A percentile compares a stretch with the other conserved stretches of the same genome.
Conservation (phyloP, 768 basidiomycete genomes). For the Neoboletus brunneissimus region DNA sequence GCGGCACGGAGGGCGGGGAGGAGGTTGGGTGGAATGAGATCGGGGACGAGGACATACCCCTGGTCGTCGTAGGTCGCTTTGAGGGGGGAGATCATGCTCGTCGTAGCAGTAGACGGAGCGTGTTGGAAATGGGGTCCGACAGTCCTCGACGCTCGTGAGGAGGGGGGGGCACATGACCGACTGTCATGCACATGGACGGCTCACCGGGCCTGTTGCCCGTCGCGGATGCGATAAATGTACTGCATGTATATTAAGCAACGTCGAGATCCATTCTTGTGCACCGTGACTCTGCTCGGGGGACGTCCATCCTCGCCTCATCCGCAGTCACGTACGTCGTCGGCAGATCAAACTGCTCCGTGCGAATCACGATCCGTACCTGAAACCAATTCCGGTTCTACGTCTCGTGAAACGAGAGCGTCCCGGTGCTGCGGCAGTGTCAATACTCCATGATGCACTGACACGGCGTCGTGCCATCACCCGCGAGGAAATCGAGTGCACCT, state of each 20-base stretch:
- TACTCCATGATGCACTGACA: too few relatives aligned
- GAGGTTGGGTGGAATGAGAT: constrained; percentile 45
- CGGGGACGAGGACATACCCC: constrained; percentile 64
- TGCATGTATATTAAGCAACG: not conserved
- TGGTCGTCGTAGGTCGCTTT: constrained; percentile 56
- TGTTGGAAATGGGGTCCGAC: not conserved
- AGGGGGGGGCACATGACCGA: not conserved
- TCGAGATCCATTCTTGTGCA: not conserved
- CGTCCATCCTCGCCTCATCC: too few relatives aligned
- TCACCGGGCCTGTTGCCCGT: not conserved
- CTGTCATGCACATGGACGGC: not conserved
- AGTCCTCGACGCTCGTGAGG: not conserved
- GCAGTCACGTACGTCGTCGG: too few relatives aligned
- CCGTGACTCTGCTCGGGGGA: too few relatives aligned
- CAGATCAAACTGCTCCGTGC: too few relatives aligned
- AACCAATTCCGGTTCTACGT: too few relatives aligned
- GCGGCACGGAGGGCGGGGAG: constrained; percentile 45
- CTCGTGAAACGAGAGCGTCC: too few relatives aligned
- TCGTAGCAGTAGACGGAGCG: not conserved
- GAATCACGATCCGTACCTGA: too few relatives aligned
- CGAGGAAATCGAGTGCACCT: too few relatives aligned
- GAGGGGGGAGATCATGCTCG: constrained; percentile 17
- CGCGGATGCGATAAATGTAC: not conserved
- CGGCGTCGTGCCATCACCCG: too few relatives aligned
- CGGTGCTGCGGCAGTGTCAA: too few relatives aligned